Base-by-base conservation (phyloP, 129 eudicot genomes). In the Arctium lappa region DNA sequence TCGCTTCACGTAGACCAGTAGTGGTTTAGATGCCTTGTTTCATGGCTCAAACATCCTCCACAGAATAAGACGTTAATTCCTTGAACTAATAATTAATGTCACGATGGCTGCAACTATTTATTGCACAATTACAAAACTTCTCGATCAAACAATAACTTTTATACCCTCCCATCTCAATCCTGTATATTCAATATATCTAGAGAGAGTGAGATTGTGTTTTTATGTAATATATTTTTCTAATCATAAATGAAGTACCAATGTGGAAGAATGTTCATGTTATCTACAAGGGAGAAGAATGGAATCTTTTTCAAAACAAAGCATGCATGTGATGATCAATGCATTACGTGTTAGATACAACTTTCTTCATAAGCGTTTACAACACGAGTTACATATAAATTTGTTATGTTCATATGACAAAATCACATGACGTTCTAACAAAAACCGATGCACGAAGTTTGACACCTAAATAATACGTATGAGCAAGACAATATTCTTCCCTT, bases 21-120 rank as follows among this genome's bases (percentile, higher is more conserved):
- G 74, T 42, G 65, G 44, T 29, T 72, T 65, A n/a, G 50, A 73
- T 84, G 84, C 87, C 87, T 79, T 84, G 80, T 74, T 39, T 44
- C 44, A 79, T 11, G 87, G 75, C 60, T 79, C 66, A 84, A 84
- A 84, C 72, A 50, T 73, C 80, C 75, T 84, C 84, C 87, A 84
- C 84, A 84, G 9, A 84, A 63, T 50, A 76, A 33, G 42, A 33
- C 62, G 0, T 82, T 33, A 22, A 82, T 69, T 69, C 53, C 77
- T 66, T 69, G 6, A 33, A 27, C 65, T 81, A 62, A 32, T 73
- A 3, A 75, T 75, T 73, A 7, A 75, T 75, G 36, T 30, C 76
- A 44, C 70, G 40, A 76, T 53, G 80, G 60, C 75, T 84, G 8
- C 27, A 50, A 50, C 15, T 70, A 83, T 79, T 79, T 32, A 84